These are phyloP conservation scores for Rhodotorula graminis DNA, from an alignment of 768 basidiomycete genomes.

Conservation along the genomic window DNA sequence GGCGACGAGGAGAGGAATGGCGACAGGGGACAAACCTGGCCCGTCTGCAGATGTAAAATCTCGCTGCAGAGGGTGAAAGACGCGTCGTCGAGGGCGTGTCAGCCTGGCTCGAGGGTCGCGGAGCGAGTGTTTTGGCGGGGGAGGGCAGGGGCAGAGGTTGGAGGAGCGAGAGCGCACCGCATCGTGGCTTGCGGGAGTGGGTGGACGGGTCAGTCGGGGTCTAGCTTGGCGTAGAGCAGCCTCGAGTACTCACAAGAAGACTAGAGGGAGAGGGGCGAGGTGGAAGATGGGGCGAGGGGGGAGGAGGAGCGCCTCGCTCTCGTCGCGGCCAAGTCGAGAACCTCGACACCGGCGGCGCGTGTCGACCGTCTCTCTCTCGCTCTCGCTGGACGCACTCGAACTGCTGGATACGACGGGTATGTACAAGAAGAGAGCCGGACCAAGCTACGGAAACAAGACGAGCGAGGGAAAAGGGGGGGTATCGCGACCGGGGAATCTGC, in stretches of 20 bases:
- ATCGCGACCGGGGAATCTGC: too few species aligned
- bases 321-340: too few species aligned
- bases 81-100: background rate
- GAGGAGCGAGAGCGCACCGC: background rate
- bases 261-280: too few species aligned
- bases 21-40: slow-evolving; percentile 63
- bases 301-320: too few species aligned
- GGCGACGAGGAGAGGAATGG: background rate
- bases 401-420: too few species aligned
- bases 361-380: too few species aligned
- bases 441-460: too few species aligned
- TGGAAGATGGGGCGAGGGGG: too few species aligned
- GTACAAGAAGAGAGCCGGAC: too few species aligned
- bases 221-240: too few species aligned
- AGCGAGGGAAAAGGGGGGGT: background rate
- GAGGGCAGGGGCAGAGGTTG: background rate
- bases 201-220: background rate
- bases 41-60: slow-evolving; percentile 99
- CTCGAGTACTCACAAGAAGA: background rate
- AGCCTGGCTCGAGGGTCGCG: background rate
- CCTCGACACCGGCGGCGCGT: too few species aligned
- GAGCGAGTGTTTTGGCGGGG: background rate
- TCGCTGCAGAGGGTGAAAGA: slow-evolving; percentile 50
- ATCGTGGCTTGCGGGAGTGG: background rate
- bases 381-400: too few species aligned